Evolutionary conservation across 1,284 basidiomycete genomes (phyloP), one percentile per base, ranked within the genome.

Genomic region (Golubevia pallescens): DNA sequence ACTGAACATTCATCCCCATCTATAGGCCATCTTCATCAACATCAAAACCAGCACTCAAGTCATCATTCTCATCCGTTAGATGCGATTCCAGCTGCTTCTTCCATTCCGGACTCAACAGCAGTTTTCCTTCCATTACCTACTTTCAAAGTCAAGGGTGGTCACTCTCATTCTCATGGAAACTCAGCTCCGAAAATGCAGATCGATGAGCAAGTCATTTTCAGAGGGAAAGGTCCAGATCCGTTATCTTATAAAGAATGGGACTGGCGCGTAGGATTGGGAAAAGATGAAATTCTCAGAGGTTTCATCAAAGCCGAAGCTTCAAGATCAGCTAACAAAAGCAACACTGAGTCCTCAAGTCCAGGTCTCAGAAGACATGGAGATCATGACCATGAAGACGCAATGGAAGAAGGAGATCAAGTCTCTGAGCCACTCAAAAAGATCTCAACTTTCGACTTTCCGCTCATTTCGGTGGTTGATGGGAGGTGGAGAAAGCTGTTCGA

Each of bases 161-260:
- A 78, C 58, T 64, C 64, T 19, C 75, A 78, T 23, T 71, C 57
- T 53, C 24, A 10, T 20, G 53, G 66, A 16, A 61, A 28, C 38
- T 69, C 67, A 14, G 68, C 10, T 10, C 10, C 65, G 3, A 57
- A 59, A 56, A 55, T 65, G 14, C 38, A 67, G 42, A 67, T 83
- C 53, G 80, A 83, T 65, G 80, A 83, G 62, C 77, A 77, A 6
- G 57, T 57, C 1, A 67, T 83, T 34, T 77, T 80, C 62, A 59
- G 65, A 5, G 58, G 69, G n/a, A 77, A 81, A 59, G 80, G 80
- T 23, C 71, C 80, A 7, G 76, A 78, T 19, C 78, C 80, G n/a
- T 75, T 83, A 51, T 80, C 77, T 69, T 81, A 83, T 63, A 63
- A 81, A 42, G 80, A 83, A 57, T 83, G 80, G 80, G 80, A 83